Conservation (phyloP, 768 basidiomycete genomes). For the Leccinum barrowsii region DNA sequence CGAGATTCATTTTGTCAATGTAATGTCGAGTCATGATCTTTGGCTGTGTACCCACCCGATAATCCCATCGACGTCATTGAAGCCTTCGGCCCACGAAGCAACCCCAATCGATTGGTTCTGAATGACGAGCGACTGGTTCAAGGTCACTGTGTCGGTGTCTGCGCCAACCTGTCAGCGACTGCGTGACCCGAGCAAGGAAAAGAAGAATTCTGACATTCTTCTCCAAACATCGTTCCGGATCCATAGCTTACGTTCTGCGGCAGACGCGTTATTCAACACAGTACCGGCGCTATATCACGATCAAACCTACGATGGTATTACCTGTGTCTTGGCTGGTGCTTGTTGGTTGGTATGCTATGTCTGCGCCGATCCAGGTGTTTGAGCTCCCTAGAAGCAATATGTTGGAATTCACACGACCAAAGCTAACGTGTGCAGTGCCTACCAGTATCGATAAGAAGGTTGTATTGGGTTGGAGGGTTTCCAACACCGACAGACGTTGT, state of each 20-base stretch:
- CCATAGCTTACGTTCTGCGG: slow-evolving; percentile 50
- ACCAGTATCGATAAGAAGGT: slow-evolving; percentile 59
- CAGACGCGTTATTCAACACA: neutral
- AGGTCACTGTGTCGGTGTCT: slow-evolving; percentile 48
- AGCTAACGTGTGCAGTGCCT: slow-evolving; percentile 4
- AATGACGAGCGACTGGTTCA: slow-evolving; percentile 39
- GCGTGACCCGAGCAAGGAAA: neutral
- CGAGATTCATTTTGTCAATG: neutral
- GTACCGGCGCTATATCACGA: neutral
- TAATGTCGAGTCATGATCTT: neutral
- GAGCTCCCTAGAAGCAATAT: slow-evolving; percentile 33
- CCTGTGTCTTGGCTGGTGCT: slow-evolving; percentile 42
- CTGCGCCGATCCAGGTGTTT: slow-evolving; percentile 58
- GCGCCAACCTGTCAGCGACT: slow-evolving; percentile 1
- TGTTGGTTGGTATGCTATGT: slow-evolving; percentile 42
- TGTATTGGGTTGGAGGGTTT: slow-evolving; percentile 44
- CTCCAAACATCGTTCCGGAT: slow-evolving; percentile 51
- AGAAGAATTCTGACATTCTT: slow-evolving; percentile 39
- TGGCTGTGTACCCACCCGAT: slow-evolving; percentile 35
- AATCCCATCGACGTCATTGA: slow-evolving; percentile 49
- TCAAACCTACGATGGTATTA: slow-evolving; percentile 32
- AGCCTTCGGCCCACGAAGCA: slow-evolving; percentile 39
- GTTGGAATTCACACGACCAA: neutral
- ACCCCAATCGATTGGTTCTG: slow-evolving; percentile 48
- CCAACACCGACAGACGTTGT: slow-evolving; percentile 51